phyloP scores from a whole-genome alignment of 129 eudicot genomes.

The Saposhnikovia divaricata region DNA sequence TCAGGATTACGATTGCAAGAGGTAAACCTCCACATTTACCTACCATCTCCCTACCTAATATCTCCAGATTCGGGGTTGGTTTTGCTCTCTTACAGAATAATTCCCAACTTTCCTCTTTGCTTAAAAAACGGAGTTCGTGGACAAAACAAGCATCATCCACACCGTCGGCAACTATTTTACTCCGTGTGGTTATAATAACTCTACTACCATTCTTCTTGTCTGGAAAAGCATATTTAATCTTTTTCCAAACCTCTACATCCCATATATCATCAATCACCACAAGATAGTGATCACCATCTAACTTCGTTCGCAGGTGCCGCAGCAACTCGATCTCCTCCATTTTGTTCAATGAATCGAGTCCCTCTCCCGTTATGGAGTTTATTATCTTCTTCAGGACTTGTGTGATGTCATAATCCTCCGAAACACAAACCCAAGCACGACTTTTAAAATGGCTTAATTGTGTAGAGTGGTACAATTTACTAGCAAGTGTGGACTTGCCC shows the following conservation, averaged over 20 bases:
- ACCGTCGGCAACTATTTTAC: background rate
- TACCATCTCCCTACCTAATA: background rate
- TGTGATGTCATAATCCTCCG: conserved; percentile 1
- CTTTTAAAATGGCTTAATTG: background rate
- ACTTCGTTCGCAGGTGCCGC: background rate
- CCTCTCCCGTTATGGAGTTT: background rate
- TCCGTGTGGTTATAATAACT: background rate
- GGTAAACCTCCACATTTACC: background rate
- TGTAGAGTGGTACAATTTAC: conserved; percentile 1
- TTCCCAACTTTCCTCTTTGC: background rate
- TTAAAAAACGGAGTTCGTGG: background rate
- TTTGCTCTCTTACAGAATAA: background rate
- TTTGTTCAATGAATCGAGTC: background rate
- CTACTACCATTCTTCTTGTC: background rate
- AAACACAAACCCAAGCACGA: conserved; percentile 18
- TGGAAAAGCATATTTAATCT: background rate
- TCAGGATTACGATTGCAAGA: background rate
- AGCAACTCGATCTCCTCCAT: background rate
- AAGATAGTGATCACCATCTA: background rate
- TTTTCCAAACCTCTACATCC: background rate
- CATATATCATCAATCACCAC: conserved; percentile 8
- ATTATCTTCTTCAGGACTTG: background rate
- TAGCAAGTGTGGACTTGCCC: conserved; percentile 8
- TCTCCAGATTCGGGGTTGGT: background rate
- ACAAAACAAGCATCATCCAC: background rate